Evolutionary conservation across 768 basidiomycete genomes (phyloP), one percentile per base, ranked within the genome.

Genomic region (Zangia roseola): DNA sequence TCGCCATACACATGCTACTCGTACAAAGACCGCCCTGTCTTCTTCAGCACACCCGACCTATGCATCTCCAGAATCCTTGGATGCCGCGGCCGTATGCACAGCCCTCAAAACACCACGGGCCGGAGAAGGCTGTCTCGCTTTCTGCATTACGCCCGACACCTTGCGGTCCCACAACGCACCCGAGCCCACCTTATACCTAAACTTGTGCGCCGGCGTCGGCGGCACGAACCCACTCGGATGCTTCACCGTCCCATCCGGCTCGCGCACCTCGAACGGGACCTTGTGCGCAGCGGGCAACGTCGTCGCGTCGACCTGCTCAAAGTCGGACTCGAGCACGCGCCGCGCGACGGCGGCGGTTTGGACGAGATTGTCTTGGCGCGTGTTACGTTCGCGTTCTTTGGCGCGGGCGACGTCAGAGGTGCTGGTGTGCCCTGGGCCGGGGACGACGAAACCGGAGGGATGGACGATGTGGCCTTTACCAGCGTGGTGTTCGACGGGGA

Each of bases 191-290:
- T 40, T 28, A 16, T 59, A 47, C 39, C 58, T 63, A 58, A 74
- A 76, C 9, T 69, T 69, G 40, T 71, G 54, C 30, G 63, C 60
- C 25, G 74, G 68, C 1, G 74, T 76, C 2, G 74, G 74, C 2
- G 74, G 74, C 10, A 69, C 64, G 53, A 74, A 77, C 1, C 75
- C 75, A 25, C 71, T 73, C 2, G 74, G 67, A 41, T 74, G 74
- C 31, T 62, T 61, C 34, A 74, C 56, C 1, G 56, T 69, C 20
- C 75, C 75, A 42, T 76, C 74, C 4, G 45, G 48, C 21, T 66
- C 61, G 26, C 61, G 54, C 0, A 74, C 64, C 54, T 77, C 75
- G 20, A 72, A 73, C 1, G 75, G 75, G 6, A 76, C 65, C 60
- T 77, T 76, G 53, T 70, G 68, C 5, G 33, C 40, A 16, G 54